Evolutionary conservation across 2,329 filamentous ascomycete species (phyloP).

Genomic region (Aspergillus piperis): DNA sequence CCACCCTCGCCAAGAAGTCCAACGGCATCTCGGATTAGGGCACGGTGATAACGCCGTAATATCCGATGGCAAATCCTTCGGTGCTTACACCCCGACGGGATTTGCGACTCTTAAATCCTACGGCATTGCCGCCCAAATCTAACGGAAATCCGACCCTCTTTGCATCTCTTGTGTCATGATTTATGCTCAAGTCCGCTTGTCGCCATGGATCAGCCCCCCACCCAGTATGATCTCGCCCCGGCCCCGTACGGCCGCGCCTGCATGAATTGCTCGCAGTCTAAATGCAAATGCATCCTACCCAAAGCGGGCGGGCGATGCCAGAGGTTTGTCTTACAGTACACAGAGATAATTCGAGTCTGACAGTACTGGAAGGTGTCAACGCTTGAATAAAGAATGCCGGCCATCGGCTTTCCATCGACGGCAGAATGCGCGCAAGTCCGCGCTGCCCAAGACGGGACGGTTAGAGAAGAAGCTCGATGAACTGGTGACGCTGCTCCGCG

Average conservation of each 20-base stretch:
- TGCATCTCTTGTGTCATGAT: background rate
- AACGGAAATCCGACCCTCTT: background rate
- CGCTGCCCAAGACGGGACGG: constrained; percentile 20
- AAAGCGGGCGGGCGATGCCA: constrained; percentile 7
- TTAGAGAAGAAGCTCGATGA: constrained; percentile 32
- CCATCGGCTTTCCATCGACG: constrained; percentile 39
- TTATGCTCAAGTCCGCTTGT: background rate
- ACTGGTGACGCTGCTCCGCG: constrained; percentile 28
- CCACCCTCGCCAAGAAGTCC: too few species aligned
- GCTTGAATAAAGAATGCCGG: constrained; percentile 45
- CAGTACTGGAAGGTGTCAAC: constrained; percentile 39
- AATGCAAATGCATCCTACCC: constrained; percentile 27
- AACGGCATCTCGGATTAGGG: background rate
- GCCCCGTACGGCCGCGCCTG: constrained; percentile 21
- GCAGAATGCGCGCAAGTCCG: constrained; percentile 17
- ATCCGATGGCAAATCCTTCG: background rate
- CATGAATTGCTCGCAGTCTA: constrained; percentile 26
- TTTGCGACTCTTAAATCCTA: background rate
- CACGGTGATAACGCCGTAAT: background rate
- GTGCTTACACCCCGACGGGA: constrained; percentile 4
- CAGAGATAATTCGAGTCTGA: background rate
- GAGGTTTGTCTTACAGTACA: constrained; percentile 7
- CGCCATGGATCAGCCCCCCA: background rate
- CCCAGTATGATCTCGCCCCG: constrained; percentile 7
- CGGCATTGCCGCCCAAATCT: background rate